A percentile compares a stretch with the other conserved stretches of the same genome.
Evolutionary conservation across 2,329 filamentous ascomycete genomes (phyloP).

Genomic region (Endoconidiophora laricicola): DNA sequence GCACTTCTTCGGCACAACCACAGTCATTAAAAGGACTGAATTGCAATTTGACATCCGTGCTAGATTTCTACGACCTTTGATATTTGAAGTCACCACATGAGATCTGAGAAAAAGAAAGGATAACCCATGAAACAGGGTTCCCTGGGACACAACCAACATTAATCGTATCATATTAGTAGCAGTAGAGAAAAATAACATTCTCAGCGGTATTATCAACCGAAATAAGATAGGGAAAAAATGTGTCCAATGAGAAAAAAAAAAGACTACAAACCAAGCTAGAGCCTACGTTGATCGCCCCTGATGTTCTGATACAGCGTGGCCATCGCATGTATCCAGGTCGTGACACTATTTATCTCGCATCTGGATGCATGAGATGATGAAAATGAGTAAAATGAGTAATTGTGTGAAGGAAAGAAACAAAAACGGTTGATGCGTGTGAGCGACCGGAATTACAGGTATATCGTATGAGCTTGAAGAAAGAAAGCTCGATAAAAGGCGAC

Average conservation of each 20-base stretch:
- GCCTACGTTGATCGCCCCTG: background rate
- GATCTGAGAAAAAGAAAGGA: background rate
- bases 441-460: constrained; percentile 5
- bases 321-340: background rate
- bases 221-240: background rate
- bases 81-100: background rate
- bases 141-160: background rate
- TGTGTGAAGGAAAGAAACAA: background rate
- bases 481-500: too few species aligned
- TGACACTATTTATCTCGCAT: background rate
- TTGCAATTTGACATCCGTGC: constrained; percentile 99
- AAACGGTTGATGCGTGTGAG: background rate
- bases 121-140: background rate
- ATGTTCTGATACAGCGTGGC: too few species aligned
- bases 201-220: too few species aligned
- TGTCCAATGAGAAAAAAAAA: background rate
- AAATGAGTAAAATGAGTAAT: constrained; percentile 3
- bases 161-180: constrained; percentile 14
- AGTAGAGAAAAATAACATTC: background rate
- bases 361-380: background rate
- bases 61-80: constrained; percentile 22
- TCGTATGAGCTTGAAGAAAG: background rate
- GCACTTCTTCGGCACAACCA: constrained; percentile 99
- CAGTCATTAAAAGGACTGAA: constrained; percentile 65
- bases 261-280: background rate